Base-by-base conservation (phyloP, 345 rosid genomes). In the Passiflora organensis region DNA sequence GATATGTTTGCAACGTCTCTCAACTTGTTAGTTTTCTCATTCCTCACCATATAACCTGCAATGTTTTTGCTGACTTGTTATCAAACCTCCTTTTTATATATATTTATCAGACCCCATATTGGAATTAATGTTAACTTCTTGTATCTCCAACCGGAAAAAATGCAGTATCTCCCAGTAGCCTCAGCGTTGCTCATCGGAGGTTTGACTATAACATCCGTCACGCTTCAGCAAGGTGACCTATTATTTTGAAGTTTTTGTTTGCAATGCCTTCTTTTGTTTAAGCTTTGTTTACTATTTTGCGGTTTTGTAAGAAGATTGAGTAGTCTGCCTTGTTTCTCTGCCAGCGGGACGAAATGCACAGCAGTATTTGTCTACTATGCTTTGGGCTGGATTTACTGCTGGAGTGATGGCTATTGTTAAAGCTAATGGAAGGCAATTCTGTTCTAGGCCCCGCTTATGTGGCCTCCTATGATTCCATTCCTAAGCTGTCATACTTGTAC, bases 361-460 rank as follows among this genome's bases (percentile, higher is more conserved):
- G 55, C 94, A 78, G 57, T 86, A 84, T 59, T 52, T 82, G 36
- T 76, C 86, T 20, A 75, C 96, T 4, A 83, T 84, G 14, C 51
- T 86, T 21, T 84, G 85, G 79, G 96, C 94, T 4, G 95, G 99
- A 55, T 79, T 89, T 66, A 72, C 94, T 62, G 96, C 99, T 21
- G 99, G 99, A 42, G 83, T 79, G 6, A 62, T 86, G 74, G 96
- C 99, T 0, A 43, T 86, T 59, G 84, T 84, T 32, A 93, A 84
- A 58, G 84, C 82, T 20, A 93, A 93, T 58, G 95, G 99, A 49
- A 81, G 91, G 59, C 89, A 88, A 61, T 74, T 88, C 65, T 88
- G 96, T 60, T 93, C 94, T 6, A 81, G 91, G 70, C 99, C 96
- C 54, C 96, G 99, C 58, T 74, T 93, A 65, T 93, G 99, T 51